Evolutionary conservation across 2,329 filamentous ascomycete species (phyloP), one percentile per base, ranked within the genome.

Genomic region (Scopulariopsis brevicaulis): DNA sequence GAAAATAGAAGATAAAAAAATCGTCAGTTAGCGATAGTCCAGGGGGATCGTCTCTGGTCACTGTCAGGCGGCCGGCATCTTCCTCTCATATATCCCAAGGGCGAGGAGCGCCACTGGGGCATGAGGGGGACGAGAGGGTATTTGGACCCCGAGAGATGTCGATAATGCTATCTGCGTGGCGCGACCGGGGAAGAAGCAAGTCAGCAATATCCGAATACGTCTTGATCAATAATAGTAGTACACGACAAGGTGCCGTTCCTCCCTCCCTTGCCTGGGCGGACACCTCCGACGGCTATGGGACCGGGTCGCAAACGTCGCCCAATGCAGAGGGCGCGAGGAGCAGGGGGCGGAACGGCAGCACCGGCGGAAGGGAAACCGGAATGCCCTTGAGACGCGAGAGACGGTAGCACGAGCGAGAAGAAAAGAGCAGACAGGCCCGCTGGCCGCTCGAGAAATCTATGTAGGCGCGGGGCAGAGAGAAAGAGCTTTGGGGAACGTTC

Each of bases 321-420:
- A 53, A 53, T 18, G 28, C 24, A 53, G 28, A 15, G 51, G 25
- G 51, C 8, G 24, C 24, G 48, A 34, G 46, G 22, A 14, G 55
- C n/a, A 25, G 48, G 43, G 46, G 32, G 40, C 48, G 32, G 48
- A 57, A 53, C 55, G 55, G 46, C 55, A 53, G 34, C 50, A 35
- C n/a, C 40, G 55, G 53, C 55, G 55, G 55, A 57, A 25, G 5
- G 18, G 55, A 57, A 53, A 43, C 55, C 55, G 55, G 55, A 46
- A 52, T 50, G 20, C 22, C 10, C 28, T 50, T 3, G 20, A 50
- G n/a, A 50, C 40, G n/a, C 18, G 18, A 43, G 48, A 53, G 8
- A 40, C 28, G 34, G 34, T 57, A 48, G 15, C 28, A 22, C 24
- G 48, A 25, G 55, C 10, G 28, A 37, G 55, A 10, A 40, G 32